A percentile compares a stretch with the other conserved stretches of the same genome.
These are phyloP conservation scores for Colletotrichum sojae DNA, from an alignment of 2,329 filamentous ascomycete species.

Conservation along the genomic window DNA sequence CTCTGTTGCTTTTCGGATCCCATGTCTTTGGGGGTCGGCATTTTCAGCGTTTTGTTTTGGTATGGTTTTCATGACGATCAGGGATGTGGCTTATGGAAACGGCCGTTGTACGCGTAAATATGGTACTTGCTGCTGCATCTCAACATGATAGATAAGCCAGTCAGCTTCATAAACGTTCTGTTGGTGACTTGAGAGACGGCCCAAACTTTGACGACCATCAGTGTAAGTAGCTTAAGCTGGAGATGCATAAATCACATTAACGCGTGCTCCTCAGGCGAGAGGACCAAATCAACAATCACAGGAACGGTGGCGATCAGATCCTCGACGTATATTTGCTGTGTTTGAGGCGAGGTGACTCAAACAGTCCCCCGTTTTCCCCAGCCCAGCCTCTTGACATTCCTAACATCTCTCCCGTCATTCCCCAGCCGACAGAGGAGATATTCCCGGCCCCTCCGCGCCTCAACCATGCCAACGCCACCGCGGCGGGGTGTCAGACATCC, in stretches of 20 bases:
- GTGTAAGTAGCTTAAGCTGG: too few species aligned
- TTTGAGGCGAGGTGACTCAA: background rate
- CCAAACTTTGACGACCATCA: background rate
- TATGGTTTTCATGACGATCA: background rate
- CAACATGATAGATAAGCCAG: background rate
- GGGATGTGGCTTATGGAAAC: background rate
- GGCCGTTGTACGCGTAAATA: background rate
- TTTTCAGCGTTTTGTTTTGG: background rate
- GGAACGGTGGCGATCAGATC: background rate
- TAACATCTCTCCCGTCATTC: too few species aligned
- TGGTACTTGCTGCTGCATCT: background rate
- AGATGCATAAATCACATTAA: too few species aligned
- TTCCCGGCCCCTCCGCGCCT: too few species aligned
- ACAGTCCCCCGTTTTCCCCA: background rate
- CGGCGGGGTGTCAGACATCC: too few species aligned
- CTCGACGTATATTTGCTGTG: background rate
- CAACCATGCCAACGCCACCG: too few species aligned
- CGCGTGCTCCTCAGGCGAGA: too few species aligned
- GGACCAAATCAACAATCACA: background rate
- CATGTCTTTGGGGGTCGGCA: too few species aligned
- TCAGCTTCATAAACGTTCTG: background rate
- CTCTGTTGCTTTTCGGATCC: too few species aligned
- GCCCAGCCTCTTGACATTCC: too few species aligned
- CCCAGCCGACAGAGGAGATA: too few species aligned
- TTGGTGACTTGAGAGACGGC: background rate